Evolutionary conservation across 495 filamentous ascomycete genomes (phyloP).

Genomic region (Oidiodendron maius): DNA sequence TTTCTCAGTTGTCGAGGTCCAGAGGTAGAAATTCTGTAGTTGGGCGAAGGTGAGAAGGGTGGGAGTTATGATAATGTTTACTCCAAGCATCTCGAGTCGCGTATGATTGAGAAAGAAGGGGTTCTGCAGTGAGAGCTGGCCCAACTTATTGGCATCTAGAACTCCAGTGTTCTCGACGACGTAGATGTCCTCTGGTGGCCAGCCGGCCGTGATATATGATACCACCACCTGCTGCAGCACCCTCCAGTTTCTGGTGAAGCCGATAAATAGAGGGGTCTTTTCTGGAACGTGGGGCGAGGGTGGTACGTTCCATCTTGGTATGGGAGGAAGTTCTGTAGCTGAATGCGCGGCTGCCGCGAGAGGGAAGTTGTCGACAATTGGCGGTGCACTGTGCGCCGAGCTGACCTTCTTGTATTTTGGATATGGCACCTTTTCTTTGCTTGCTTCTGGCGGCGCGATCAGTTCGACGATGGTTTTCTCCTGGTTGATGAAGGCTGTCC

Average conservation of each 20-base stretch:
- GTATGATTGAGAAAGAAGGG: constrained; percentile 58
- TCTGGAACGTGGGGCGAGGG: constrained; percentile 29
- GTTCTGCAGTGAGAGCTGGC: constrained; percentile 49
- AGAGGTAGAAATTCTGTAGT: constrained; percentile 56
- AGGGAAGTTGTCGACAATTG: constrained; percentile 21
- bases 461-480: too few relatives aligned
- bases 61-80: constrained; percentile 52
- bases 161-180: constrained; percentile 60
- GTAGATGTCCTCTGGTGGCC: constrained; percentile 55
- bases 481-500: too few relatives aligned
- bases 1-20: constrained; percentile 33
- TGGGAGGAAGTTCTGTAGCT: constrained; percentile 29
- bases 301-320: constrained; percentile 37
- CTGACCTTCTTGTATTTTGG: too few relatives aligned
- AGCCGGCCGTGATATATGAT: constrained; percentile 54
- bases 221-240: constrained; percentile 54
- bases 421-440: too few relatives aligned
- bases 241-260: constrained; percentile 54
- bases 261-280: constrained; percentile 50
- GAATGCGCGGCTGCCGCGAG: constrained; percentile 14
- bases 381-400: too few relatives aligned
- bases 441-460: too few relatives aligned
- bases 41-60: constrained; percentile 56
- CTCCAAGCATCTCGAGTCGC: constrained; percentile 42
- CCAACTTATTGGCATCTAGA: constrained; percentile 46